Conservation (phyloP, 164 flowering plant genomes). For the Kingdonia uniflora region DNA sequence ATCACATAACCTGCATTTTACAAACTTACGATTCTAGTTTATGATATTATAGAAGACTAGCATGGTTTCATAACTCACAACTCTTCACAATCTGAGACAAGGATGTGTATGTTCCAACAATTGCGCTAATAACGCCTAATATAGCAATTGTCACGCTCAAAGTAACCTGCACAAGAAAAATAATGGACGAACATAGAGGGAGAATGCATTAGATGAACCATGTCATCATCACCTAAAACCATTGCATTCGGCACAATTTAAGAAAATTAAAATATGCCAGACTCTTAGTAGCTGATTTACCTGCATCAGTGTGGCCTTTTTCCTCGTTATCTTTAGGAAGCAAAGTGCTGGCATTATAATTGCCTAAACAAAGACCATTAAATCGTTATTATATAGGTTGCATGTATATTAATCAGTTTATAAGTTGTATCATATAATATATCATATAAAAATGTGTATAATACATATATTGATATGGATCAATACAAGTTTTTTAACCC, state of each 20-base stretch:
- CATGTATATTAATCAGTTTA: too few relatives aligned
- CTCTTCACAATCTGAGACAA: constrained; percentile 21
- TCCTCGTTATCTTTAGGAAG: constrained; percentile 46
- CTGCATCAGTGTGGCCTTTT: constrained; percentile 50
- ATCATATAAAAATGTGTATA: too few relatives aligned
- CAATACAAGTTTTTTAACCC: too few relatives aligned
- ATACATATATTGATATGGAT: too few relatives aligned
- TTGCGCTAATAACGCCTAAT: constrained; percentile 38
- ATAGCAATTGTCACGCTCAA: constrained; percentile 22
- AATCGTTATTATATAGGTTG: too few relatives aligned
- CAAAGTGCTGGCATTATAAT: constrained; percentile 67
- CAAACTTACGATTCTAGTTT: too few relatives aligned
- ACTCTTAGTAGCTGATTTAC: constrained; percentile 19
- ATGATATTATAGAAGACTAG: too few relatives aligned
- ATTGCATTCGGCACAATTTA: too few relatives aligned
- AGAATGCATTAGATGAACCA: too few relatives aligned
- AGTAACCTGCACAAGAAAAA: constrained; percentile 27
- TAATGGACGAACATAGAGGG: neutral
- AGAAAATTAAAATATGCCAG: neutral
- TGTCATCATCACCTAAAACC: too few relatives aligned
- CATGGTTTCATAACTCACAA: constrained; percentile 18
- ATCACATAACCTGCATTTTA: too few relatives aligned
- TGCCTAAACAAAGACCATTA: constrained; percentile 40
- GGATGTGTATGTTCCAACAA: constrained; percentile 58
- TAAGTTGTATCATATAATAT: too few relatives aligned